Evolutionary conservation across 2,329 filamentous ascomycete species (phyloP), one percentile per base, ranked within the genome.

Genomic region (Colletotrichum spinosum): DNA sequence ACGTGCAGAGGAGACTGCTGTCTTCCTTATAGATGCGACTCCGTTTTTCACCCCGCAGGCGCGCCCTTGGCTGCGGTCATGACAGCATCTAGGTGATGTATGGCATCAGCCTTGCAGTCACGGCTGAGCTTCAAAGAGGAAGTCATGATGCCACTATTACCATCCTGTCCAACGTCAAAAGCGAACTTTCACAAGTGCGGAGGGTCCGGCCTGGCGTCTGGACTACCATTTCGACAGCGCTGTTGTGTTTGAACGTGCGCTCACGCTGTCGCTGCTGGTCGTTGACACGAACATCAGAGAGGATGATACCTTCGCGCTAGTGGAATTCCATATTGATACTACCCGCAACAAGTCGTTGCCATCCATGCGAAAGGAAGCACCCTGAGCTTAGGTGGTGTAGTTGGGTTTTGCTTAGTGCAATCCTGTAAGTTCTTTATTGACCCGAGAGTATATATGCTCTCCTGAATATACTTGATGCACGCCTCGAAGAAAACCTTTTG

Each of bases 401-500:
- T 94, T 84, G 4, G 91, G 90, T 76, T 92, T 93, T 37, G 71
- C 55, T 85, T 86, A 41, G 81, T 77, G 13, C 86, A 76, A 12
- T 81, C 76, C 7, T 88, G 76, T 5, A 89, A 75, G 70, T 85
- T 82, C 2, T 82, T 80, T 0, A 80, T 74, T 68, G 84, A 85
- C 65, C 85, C 83, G 51, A 80, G 79, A 0, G 77, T 60, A 56
- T 72, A 74, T 59, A 74, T 72, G 55, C 38, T 73, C 13, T 79
- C 78, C 51, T 87, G 83, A 35, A 80, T 81, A 72, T 83, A 75
- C 69, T 80, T 67, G 73, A 83, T 73, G 92, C 92, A 95, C 46
- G 90, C 91, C 75, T 95, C 92, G 75, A 92, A 91, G 77, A 92
- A 94, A 41, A 95, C 3, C 90, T 78, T 94, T 93, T 77, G 91